phyloP scores from a whole-genome alignment of 2,329 filamentous ascomycete species.

The Aspergillus sp. region DNA sequence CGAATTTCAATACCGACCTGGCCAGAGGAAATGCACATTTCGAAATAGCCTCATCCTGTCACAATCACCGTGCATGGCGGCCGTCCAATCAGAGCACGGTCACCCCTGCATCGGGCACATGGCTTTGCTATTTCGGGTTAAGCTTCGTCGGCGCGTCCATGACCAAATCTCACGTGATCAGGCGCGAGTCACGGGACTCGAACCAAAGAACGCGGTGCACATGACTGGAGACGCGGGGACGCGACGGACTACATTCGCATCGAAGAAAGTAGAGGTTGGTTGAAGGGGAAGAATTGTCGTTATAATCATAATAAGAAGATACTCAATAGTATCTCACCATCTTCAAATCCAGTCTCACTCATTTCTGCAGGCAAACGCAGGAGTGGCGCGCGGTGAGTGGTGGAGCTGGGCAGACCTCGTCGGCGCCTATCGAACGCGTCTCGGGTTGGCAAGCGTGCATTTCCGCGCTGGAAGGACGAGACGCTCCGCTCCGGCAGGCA shows the following conservation, averaged over 20 bases:
- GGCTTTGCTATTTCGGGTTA: conserved; percentile 11
- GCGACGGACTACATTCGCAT: neutral
- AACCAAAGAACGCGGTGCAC: conserved; percentile 20
- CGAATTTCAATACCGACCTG: no score
- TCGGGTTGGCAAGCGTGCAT: conserved; percentile 40
- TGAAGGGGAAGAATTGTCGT: no score
- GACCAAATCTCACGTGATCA: conserved; percentile 12
- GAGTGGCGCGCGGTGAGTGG: conserved; percentile 22
- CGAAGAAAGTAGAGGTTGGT: no score
- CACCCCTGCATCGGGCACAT: conserved; percentile 15
- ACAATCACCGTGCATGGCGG: conserved; percentile 6
- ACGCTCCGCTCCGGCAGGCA: conserved; percentile 33
- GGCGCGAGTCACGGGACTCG: conserved; percentile 22
- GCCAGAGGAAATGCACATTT: neutral
- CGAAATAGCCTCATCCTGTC: conserved; percentile 11
- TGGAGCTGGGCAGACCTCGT: conserved; percentile 34
- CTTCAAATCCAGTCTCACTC: conserved; percentile 3
- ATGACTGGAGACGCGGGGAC: conserved; percentile 17
- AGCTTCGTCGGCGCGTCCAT: conserved; percentile 4
- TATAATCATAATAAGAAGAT: no score
- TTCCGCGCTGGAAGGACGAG: conserved; percentile 37
- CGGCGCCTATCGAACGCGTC: conserved; percentile 42
- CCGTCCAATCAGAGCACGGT: conserved; percentile 12
- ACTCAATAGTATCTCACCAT: no score
- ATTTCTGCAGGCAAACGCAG: conserved; percentile 11